A percentile compares a stretch with the other conserved stretches of the same genome.
Conservation (phyloP, 2,329 filamentous ascomycete species). For the Hyphodiscus sp. region DNA sequence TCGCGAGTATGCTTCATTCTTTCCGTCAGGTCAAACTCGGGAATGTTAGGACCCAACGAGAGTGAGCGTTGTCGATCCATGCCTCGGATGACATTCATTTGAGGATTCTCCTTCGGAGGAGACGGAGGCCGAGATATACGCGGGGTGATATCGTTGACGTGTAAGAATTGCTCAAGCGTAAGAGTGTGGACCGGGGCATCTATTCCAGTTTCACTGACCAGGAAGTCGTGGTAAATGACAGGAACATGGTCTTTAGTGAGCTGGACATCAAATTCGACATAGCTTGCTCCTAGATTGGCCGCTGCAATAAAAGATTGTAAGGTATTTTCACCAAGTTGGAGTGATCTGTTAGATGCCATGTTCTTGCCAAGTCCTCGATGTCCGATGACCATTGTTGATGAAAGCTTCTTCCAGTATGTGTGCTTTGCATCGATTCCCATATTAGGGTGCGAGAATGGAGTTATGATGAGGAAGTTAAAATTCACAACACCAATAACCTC, state of each 20-base stretch:
- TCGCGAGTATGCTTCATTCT: constrained; percentile 96
- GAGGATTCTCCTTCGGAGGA: constrained; percentile 30
- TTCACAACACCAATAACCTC: constrained; percentile 93
- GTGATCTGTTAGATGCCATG: constrained; percentile 69
- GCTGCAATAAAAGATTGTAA: constrained; percentile 93
- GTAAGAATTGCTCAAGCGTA: constrained; percentile 91
- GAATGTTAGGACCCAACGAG: constrained; percentile 25
- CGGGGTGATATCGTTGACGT: constrained; percentile 54
- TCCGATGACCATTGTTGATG: constrained; percentile 75
- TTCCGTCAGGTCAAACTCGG: constrained; percentile 47
- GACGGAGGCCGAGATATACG: constrained; percentile 41
- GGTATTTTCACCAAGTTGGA: constrained; percentile 95
- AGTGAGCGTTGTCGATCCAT: constrained; percentile 30
- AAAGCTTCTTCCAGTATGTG: constrained; percentile 93
- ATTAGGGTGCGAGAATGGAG: constrained; percentile 86
- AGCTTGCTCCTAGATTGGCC: constrained; percentile 79
- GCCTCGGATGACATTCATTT: constrained; percentile 20
- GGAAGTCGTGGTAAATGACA: constrained; percentile 97
- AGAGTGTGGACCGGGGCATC: constrained; percentile 94
- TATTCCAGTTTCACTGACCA: constrained; percentile 95
- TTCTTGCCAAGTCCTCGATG: constrained; percentile 85
- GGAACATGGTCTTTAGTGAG: constrained; percentile 98
- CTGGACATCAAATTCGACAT: constrained; percentile 81
- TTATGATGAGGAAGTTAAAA: constrained; percentile 95
- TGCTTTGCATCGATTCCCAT: constrained; percentile 87